Evolutionary conservation across 495 filamentous ascomycete species (phyloP).

Genomic region (Daldinia concentrica): DNA sequence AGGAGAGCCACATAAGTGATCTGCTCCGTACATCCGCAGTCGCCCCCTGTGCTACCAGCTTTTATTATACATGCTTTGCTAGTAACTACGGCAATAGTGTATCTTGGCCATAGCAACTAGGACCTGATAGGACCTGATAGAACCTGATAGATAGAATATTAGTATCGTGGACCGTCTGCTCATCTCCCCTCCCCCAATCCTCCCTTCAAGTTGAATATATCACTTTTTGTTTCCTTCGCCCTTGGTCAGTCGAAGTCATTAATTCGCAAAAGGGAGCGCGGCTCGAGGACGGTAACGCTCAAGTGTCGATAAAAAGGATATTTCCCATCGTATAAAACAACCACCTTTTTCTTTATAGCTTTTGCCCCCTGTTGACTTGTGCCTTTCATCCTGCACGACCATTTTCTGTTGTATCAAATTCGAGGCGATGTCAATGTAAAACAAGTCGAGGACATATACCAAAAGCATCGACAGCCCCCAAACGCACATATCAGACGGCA

Average conservation of each 20-base stretch:
- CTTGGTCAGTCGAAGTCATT: slow-evolving; percentile 25
- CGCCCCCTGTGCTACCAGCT: slow-evolving; percentile 43
- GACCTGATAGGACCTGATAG: slow-evolving; percentile 25
- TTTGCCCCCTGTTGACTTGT: slow-evolving; percentile 9
- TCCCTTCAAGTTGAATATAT: slow-evolving; percentile 40
- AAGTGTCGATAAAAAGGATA: slow-evolving; percentile 34
- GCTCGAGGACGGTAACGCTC: slow-evolving; percentile 31
- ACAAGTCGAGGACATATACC: slow-evolving; percentile 28
- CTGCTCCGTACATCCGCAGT: slow-evolving; percentile 43
- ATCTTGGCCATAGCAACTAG: slow-evolving; percentile 43
- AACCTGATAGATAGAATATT: slow-evolving; percentile 35
- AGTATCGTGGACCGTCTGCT: slow-evolving; percentile 32
- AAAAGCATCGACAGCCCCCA: slow-evolving; percentile 27
- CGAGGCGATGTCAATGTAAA: slow-evolving; percentile 38
- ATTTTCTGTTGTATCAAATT: slow-evolving; percentile 38
- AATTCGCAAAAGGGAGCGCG: slow-evolving; percentile 33
- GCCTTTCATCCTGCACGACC: slow-evolving; percentile 20
- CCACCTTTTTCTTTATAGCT: slow-evolving; percentile 12
- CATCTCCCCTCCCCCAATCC: not conserved
- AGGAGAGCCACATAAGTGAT: slow-evolving; percentile 46
- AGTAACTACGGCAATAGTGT: slow-evolving; percentile 39
- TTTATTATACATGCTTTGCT: slow-evolving; percentile 40
- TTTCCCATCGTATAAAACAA: slow-evolving; percentile 36
- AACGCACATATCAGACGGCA: slow-evolving; percentile 35
- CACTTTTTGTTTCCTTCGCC: slow-evolving; percentile 18